A percentile compares a stretch with the other conserved stretches of the same genome.
These are phyloP conservation scores for Mucor plumbeus DNA, from an alignment of 371 early-diverging fungal genomes.

Conservation along the genomic window DNA sequence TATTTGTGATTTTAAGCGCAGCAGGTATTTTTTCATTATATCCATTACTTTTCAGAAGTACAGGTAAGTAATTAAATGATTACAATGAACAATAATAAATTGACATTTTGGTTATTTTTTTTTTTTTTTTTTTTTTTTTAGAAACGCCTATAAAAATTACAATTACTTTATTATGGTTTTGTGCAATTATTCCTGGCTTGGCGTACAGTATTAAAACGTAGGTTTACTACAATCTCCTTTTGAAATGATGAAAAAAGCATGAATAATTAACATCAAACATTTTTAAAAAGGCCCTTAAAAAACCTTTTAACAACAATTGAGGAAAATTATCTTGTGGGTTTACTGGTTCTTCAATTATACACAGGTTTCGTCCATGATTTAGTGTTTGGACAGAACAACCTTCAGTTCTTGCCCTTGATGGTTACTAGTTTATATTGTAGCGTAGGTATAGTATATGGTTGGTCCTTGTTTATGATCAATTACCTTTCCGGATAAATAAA, in stretches of 20 bases:
- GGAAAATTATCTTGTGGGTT: constrained; percentile 67
- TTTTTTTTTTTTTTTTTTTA: too few relatives aligned
- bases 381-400: constrained; percentile 52
- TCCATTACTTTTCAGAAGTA: constrained; percentile 83
- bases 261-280: not conserved
- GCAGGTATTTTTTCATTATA: constrained; percentile 82
- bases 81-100: not conserved
- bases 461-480: constrained; percentile 54
- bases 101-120: not conserved
- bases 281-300: constrained; percentile 31
- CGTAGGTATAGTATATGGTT: constrained; percentile 80
- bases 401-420: constrained; percentile 87
- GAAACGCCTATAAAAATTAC: constrained; percentile 72
- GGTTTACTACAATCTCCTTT: constrained; percentile 12
- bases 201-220: constrained; percentile 52
- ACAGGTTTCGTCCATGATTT: constrained; percentile 58
- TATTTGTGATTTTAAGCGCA: constrained; percentile 69
- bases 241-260: not conserved
- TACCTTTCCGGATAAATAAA: constrained; percentile 27
- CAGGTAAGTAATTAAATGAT: constrained; percentile 53
- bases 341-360: constrained; percentile 66
- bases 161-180: constrained; percentile 61
- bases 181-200: constrained; percentile 55
- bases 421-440: constrained; percentile 81
- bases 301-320: constrained; percentile 53